Evolutionary conservation across 2,329 filamentous ascomycete species (phyloP).

Genomic region (Fusarium musae): DNA sequence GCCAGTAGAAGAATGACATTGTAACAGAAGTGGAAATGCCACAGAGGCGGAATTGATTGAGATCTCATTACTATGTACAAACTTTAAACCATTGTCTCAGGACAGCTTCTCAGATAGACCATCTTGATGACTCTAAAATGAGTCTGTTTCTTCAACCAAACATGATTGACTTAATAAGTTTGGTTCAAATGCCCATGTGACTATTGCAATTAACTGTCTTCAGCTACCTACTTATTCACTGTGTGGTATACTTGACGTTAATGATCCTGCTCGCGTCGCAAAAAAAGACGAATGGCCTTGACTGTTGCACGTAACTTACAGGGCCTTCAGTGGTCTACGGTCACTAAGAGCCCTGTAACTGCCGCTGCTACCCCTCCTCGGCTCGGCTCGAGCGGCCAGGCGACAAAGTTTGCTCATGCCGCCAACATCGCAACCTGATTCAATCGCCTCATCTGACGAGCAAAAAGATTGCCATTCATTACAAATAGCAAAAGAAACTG

Average conservation of each 20-base stretch:
- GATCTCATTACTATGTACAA: conserved; percentile 17
- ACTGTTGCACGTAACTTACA: background rate
- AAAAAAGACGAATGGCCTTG: rapidly evolving
- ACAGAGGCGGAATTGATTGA: background rate
- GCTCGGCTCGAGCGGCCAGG: background rate
- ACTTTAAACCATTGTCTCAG: conserved; percentile 13
- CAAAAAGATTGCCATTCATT: background rate
- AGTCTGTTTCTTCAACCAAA: background rate
- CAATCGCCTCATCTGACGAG: background rate
- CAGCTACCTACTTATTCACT: background rate
- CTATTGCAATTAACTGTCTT: background rate
- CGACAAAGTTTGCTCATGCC: background rate
- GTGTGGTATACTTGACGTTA: too few species aligned
- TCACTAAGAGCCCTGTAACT: background rate
- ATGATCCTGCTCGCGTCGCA: rapidly evolving
- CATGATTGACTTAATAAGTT: background rate
- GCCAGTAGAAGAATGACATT: background rate
- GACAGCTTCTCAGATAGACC: conserved; percentile 16
- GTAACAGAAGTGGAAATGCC: background rate
- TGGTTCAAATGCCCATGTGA: background rate
- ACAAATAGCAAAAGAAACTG: conserved; percentile 5
- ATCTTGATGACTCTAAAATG: background rate
- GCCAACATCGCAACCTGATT: background rate
- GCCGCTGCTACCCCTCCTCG: background rate
- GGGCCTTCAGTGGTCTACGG: background rate